Evolutionary conservation across 805 yeast genomes (phyloP).

Genomic region (Hanseniaspora lachancei): DNA sequence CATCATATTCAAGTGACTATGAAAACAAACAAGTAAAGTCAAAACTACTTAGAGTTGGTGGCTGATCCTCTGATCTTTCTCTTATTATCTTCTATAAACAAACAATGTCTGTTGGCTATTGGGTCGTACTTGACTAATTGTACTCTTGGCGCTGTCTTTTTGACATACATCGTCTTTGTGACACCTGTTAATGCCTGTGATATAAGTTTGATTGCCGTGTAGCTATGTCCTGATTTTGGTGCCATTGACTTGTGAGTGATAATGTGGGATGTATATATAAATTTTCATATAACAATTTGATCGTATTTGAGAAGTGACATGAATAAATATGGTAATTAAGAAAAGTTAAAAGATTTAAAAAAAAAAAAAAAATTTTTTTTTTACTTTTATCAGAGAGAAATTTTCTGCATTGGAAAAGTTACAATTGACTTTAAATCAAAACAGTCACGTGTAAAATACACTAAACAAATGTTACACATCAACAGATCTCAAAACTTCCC

Average conservation of each 20-base stretch:
- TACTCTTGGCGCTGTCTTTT: constrained; percentile 67
- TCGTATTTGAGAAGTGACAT: too few species aligned
- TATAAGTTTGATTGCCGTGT: constrained; percentile 65
- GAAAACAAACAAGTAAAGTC: constrained; percentile 21
- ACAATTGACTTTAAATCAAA: too few species aligned
- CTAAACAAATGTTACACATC: constrained; percentile 2
- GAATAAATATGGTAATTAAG: too few species aligned
- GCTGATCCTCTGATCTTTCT: constrained; percentile 40
- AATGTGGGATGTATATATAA: background rate
- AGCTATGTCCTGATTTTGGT: constrained; percentile 45
- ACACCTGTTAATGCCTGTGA: constrained; percentile 88
- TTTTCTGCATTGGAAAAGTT: too few species aligned
- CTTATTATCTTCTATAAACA: constrained; percentile 78
- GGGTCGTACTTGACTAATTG: constrained; percentile 82
- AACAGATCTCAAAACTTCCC: constrained; percentile 16
- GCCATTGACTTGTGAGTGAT: constrained; percentile 18
- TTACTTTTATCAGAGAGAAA: too few species aligned
- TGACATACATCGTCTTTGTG: constrained; percentile 65
- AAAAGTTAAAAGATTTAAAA: too few species aligned
- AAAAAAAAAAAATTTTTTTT: too few species aligned
- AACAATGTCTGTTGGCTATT: constrained; percentile 74
- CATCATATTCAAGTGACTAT: background rate
- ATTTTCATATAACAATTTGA: background rate
- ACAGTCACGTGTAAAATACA: too few species aligned
- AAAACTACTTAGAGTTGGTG: background rate